These are phyloP conservation scores for Bruguiera gymnorhiza DNA, from an alignment of 345 rosid species.

Conservation along the genomic window DNA sequence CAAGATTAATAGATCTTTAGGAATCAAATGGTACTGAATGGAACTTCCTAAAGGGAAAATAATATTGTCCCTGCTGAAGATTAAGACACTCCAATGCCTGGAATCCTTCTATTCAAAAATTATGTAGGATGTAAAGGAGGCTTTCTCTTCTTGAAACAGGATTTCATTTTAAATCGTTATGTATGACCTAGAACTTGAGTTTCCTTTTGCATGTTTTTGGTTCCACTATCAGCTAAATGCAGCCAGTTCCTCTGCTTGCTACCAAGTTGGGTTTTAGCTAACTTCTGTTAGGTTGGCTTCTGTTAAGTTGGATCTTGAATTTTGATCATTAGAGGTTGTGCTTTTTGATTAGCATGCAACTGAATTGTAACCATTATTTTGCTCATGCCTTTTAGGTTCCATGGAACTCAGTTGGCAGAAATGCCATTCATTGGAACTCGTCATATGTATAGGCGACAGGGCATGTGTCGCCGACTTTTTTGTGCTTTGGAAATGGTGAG, in stretches of 20 bases:
- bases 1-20: neutral
- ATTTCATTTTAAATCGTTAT: neutral
- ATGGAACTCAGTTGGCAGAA: slow-evolving; percentile 30
- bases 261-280: neutral
- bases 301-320: neutral
- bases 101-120: too few relatives aligned
- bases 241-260: neutral
- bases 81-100: neutral
- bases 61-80: neutral
- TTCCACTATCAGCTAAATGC: neutral
- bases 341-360: neutral
- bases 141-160: neutral
- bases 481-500: slow-evolving; percentile 30
- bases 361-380: slow-evolving; percentile 11
- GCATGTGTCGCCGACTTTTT: slow-evolving; percentile 36
- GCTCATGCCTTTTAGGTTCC: slow-evolving; percentile 18
- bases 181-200: neutral
- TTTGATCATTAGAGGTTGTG: neutral
- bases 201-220: neutral
- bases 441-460: slow-evolving; percentile 33
- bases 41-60: neutral
- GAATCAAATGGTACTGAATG: neutral
- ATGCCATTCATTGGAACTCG: slow-evolving; percentile 40
- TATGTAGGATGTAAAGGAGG: neutral
- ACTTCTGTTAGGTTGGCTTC: neutral